Conservation (phyloP, 176 grass and related monocot genomes). For the bread wheat (Triticum aestivum) region IWGSC_CS_RefSeq_v2.1 NC_057799.1:635294000-635294499, state of each 20-base stretch:
- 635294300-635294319: not conserved
- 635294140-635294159: slow-evolving; percentile 38
- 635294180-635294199: not conserved
- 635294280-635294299: not conserved
- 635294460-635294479: slow-evolving; percentile 93
- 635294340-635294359: slow-evolving; percentile 2
- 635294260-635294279: not conserved
- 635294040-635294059: slow-evolving; percentile 72
- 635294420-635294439: not conserved
- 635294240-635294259: not conserved
- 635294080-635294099: slow-evolving; percentile 89
- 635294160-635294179: not conserved
- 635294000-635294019: slow-evolving; percentile 15
- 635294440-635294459: slow-evolving; percentile 66
- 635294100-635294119: slow-evolving; percentile 99
- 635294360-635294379: not conserved
- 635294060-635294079: slow-evolving; percentile 69
- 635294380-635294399: not conserved
- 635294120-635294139: slow-evolving; percentile 78
- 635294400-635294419: slow-evolving; percentile 14
- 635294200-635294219: not conserved
- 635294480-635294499: slow-evolving; percentile 18
- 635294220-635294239: not conserved
- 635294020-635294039: slow-evolving; percentile 66
- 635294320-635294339: not conserved